phyloP scores from a whole-genome alignment of 495 filamentous ascomycete species.

The Aspergillus egyptiacus region DNA sequence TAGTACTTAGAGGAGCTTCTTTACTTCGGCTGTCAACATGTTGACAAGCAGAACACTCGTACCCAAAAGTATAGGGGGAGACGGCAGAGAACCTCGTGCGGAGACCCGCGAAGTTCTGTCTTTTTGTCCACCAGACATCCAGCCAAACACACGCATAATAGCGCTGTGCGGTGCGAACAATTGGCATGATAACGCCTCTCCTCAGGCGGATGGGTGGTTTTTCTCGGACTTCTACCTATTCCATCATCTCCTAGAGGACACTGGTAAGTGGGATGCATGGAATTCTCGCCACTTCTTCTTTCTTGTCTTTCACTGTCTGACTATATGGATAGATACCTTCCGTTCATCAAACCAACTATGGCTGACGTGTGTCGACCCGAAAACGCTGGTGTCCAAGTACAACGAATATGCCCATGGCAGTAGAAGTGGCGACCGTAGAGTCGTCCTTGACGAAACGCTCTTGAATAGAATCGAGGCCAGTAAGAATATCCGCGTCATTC shows the following conservation, averaged over 20 bases:
- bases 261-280: background rate
- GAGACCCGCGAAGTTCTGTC: background rate
- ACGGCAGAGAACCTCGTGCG: background rate
- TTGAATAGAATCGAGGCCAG: background rate
- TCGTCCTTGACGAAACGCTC: constrained; percentile 13
- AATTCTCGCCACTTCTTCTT: background rate
- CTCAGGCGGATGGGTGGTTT: constrained; percentile 19
- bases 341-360: constrained; percentile 14
- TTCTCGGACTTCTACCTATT: constrained; percentile 22
- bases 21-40: background rate
- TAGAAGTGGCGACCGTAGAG: constrained; percentile 8
- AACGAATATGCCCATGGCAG: constrained; percentile 18
- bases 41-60: background rate
- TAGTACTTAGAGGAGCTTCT: no score
- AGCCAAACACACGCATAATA: constrained; percentile 16
- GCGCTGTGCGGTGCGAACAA: constrained; percentile 18
- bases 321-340: constrained; percentile 3
- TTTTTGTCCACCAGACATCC: background rate
- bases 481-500: background rate
- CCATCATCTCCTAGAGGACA: constrained; percentile 16
- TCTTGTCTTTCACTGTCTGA: background rate
- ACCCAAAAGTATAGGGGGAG: background rate
- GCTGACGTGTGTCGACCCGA: constrained; percentile 15
- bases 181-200: constrained; percentile 1
- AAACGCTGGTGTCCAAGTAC: constrained; percentile 17